Conservation (phyloP, 2,329 filamentous ascomycete genomes). For the Dactylellina leptospora region DNA sequence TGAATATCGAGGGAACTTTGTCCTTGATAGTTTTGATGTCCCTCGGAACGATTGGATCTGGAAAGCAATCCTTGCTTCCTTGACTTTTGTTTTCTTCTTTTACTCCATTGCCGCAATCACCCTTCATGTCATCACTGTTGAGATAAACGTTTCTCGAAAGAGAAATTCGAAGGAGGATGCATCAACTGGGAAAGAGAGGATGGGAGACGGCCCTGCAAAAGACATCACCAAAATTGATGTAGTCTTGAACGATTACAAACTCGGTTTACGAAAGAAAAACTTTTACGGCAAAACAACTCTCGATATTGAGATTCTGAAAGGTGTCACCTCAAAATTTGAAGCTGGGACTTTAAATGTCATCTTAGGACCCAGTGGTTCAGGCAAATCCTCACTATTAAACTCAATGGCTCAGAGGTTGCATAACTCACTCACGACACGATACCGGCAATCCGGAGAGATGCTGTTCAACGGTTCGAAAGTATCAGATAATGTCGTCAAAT, state of each 20-base stretch:
- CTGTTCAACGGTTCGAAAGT: conserved; percentile 75
- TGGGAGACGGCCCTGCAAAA: conserved; percentile 63
- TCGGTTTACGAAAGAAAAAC: conserved; percentile 72
- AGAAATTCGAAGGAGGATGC: conserved; percentile 67
- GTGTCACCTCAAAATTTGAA: conserved; percentile 72
- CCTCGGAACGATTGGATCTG: conserved; percentile 71
- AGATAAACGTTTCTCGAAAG: conserved; percentile 71
- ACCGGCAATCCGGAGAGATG: conserved; percentile 70
- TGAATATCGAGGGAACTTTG: conserved; percentile 74
- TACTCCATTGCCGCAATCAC: conserved; percentile 70
- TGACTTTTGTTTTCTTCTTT: conserved; percentile 72
- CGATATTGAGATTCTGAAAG: conserved; percentile 69
- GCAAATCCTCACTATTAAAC: conserved; percentile 68
- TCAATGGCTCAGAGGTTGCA: conserved; percentile 74
- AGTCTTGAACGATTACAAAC: conserved; percentile 70
- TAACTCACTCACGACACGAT: conserved; percentile 70
- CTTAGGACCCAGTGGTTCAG: conserved; percentile 74
- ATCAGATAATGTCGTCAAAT: conserved; percentile 73
- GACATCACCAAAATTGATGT: conserved; percentile 72
- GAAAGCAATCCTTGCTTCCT: conserved; percentile 71
- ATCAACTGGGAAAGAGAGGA: conserved; percentile 76
- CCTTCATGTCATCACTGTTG: conserved; percentile 71
- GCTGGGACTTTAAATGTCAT: conserved; percentile 77
- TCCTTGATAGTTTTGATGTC: conserved; percentile 75
- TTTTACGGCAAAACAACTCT: conserved; percentile 63